Evolutionary conservation across 805 yeast species (phyloP), one percentile per base, ranked within the genome.

Genomic region (Teunomyces pallodes): DNA sequence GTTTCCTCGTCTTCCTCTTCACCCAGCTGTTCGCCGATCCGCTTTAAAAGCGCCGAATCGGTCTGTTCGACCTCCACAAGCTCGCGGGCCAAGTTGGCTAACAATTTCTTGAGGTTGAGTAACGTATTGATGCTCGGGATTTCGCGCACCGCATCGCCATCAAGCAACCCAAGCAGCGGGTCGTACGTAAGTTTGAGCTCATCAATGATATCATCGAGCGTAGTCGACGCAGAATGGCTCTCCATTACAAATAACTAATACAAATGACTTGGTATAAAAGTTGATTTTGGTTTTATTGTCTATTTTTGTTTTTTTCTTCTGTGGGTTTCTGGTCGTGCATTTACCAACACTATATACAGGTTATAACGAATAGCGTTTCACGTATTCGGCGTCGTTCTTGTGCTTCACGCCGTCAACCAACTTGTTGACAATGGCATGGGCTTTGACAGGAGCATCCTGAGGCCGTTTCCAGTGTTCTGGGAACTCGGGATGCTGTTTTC

Each of bases 401-500:
- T 53, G 52, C 52, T 62, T 69, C 24, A 67, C 69, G 5, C 58
- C 52, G 16, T 69, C 69, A 32, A 72, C 72, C 45, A 69, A 59
- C 42, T 49, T 61, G 28, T 59, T 55, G 35, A 69, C 62, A 16
- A 76, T 65, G 45, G 65, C 56, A 50, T 74, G 66, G 48, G 57
- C 68, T 55, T 69, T 61, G 48, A 72, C 72, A 27, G 90, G 87
- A 0, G 90, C 87, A 60, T 85, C 86, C 59, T 87, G 78, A 71
- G 77, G 77, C 53, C 74, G 64, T 48, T 67, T 67, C 98, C 98
- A 92, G 43, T 74, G 81, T 53, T 82, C 82, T 12, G 98, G 97
- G 74, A 88, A 90, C 46, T 67, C 56, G 10, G 49, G 41, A 27
- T 60, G 64, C 6, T 68, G 69, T 45, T 64, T 64, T 66, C 59